A percentile compares a stretch with the other conserved stretches of the same genome.
Conservation (phyloP, 2,329 filamentous ascomycete genomes). For the Diaporthe citri region DNA sequence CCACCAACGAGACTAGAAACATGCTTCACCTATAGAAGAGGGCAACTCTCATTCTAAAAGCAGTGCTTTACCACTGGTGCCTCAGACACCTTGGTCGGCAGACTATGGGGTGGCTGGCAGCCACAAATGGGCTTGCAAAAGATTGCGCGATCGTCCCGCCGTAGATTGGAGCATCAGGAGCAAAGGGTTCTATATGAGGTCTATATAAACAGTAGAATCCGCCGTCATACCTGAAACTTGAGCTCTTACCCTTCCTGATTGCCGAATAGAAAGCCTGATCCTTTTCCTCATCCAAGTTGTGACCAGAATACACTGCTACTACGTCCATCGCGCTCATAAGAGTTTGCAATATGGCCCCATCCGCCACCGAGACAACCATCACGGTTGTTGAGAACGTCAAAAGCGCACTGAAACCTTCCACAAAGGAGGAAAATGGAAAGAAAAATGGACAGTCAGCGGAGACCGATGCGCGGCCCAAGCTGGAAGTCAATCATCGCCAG, state of each 20-base stretch:
- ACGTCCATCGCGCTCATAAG: not conserved
- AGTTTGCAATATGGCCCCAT: not conserved
- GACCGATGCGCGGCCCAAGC: not conserved
- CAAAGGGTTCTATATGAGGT: not conserved
- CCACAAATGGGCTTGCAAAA: not conserved
- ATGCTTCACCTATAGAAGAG: not conserved
- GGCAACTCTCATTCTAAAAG: not conserved
- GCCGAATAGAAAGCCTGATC: not conserved
- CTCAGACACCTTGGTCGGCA: not conserved
- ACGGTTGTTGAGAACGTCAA: not conserved
- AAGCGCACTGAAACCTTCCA: not conserved
- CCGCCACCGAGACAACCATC: not conserved
- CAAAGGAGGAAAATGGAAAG: not conserved
- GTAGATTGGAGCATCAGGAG: not conserved
- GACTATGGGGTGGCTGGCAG: not conserved
- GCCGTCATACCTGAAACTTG: fast-evolving
- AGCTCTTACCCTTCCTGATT: not conserved
- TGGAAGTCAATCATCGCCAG: constrained; percentile 15
- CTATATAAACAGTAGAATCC: not conserved
- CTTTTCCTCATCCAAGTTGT: not conserved
- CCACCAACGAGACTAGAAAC: not conserved
- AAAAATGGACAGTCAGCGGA: not conserved
- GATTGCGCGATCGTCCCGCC: constrained; percentile 5
- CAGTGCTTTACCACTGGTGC: not conserved
- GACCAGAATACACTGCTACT: not conserved